These are phyloP conservation scores for Cryphonectria naterciae DNA, from an alignment of 2,329 filamentous ascomycete species.

Conservation along the genomic window DNA sequence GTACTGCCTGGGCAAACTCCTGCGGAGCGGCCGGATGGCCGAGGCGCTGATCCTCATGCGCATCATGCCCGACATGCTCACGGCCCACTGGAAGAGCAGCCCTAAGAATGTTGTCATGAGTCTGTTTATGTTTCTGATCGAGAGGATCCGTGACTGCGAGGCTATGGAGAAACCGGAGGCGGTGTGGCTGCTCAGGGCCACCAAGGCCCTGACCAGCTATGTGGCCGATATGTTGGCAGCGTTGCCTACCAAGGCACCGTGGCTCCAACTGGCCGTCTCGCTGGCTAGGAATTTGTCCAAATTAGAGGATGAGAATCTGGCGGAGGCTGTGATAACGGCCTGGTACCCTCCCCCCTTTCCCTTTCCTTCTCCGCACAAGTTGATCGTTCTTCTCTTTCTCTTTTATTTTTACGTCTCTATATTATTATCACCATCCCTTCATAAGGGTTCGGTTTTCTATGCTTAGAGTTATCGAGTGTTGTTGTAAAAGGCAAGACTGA, in stretches of 20 bases:
- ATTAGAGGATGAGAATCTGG: neutral
- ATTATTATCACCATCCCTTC: too few relatives aligned
- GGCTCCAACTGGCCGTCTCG: neutral
- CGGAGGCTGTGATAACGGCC: neutral
- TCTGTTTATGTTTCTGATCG: neutral
- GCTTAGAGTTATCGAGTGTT: too few relatives aligned
- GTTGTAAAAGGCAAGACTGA: neutral
- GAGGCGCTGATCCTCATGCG: neutral
- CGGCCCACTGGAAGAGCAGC: neutral
- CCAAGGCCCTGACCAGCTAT: neutral
- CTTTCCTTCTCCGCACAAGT: too few relatives aligned
- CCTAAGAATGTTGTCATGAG: neutral
- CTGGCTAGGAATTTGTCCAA: neutral
- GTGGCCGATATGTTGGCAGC: neutral
- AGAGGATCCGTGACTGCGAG: neutral
- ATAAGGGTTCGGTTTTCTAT: too few relatives aligned
- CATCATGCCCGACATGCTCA: neutral
- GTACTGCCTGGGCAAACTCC: neutral
- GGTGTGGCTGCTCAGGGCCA: neutral
- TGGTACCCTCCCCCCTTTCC: neutral
- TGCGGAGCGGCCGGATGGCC: neutral
- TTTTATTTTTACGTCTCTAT: neutral
- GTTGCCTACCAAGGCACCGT: neutral
- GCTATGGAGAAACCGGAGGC: conserved; percentile 1
- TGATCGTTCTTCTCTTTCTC: neutral